These are phyloP conservation scores for Yamadazyma atlantica DNA, from an alignment of 1,139 yeast species.

Conservation along the genomic window DNA sequence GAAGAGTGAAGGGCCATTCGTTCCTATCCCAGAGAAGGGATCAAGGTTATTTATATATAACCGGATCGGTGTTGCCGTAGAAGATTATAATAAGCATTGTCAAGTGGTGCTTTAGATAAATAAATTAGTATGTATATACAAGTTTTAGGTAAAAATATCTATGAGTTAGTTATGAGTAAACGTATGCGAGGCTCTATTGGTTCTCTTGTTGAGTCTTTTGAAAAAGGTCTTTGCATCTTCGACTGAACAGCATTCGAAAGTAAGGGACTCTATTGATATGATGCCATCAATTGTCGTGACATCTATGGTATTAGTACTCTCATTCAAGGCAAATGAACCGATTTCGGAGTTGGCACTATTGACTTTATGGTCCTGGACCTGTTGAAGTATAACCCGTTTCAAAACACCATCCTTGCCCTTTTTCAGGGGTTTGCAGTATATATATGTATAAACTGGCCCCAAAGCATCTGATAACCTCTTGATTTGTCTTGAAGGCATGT, in stretches of 20 bases:
- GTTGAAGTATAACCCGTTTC: conserved; percentile 51
- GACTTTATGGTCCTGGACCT: conserved; percentile 18
- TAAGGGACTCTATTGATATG: conserved; percentile 36
- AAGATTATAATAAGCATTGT: conserved; percentile 67
- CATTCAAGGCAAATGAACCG: conserved; percentile 43
- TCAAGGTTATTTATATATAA: conserved; percentile 69
- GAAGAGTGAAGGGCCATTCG: conserved; percentile 64
- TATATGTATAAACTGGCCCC: conserved; percentile 58
- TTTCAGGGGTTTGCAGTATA: conserved; percentile 24
- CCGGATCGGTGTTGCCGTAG: conserved; percentile 78
- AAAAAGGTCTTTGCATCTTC: conserved; percentile 48
- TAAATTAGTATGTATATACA: conserved; percentile 1
- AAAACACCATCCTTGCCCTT: conserved; percentile 23
- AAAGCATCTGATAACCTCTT: conserved; percentile 51
- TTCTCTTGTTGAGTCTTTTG: conserved; percentile 41
- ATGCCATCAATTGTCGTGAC: conserved; percentile 46
- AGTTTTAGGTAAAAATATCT: background rate
- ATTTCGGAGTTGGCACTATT: conserved; percentile 17
- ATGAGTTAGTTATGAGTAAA: conserved; percentile 4
- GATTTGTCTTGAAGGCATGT: conserved; percentile 35
- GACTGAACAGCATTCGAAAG: conserved; percentile 53
- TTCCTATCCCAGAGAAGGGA: conserved; percentile 72
- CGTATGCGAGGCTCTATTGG: conserved; percentile 26
- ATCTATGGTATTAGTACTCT: conserved; percentile 22
- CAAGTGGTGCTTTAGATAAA: conserved; percentile 33